Evolutionary conservation across 345 rosid species (phyloP), one percentile per base, ranked within the genome.

Genomic region (Rhizophora mangle): DNA sequence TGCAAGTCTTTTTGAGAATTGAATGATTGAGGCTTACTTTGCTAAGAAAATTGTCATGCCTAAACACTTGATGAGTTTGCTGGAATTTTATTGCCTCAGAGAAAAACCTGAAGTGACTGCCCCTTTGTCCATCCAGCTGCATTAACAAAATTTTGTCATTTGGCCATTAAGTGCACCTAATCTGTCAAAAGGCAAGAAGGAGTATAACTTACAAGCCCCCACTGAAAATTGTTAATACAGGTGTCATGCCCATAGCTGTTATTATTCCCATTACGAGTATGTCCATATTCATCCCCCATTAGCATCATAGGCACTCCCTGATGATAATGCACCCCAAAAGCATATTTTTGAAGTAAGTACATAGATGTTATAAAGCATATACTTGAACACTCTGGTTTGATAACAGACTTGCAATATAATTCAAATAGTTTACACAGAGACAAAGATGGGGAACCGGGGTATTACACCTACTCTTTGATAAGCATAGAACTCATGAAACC

Each of bases 251-350:
- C 99, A 59, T 91, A 91, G 77, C 96, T 89, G 74, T 89, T 95
- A 89, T 91, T 95, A 65, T 91, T 95, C 70, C 99, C 99, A 79
- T 83, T 79, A 30, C 96, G 88, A 0, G 97, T 86, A 75, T 95
- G 96, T 24, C 87, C 97, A 59, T 95, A 91, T 68, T 91, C 99
- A 70, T 91, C 98, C 64, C 98, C 97, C 98, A 94, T 94, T 49
- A 91, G 79, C 96, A 89, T 89, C 98, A 94, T 89, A 60, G 97
- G 97, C 54, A 81, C 80, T 71, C 98, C 97, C 97, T 91, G 84
- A 30, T 76, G 68, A 71, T 32, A 68, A 68, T 15, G 27, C 49
- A 70, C 67, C 62, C 20, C 59, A 27, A 2, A 51, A 11, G 51
- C 39, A 67, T 47, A 64, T n/a, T 4, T 34, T 6, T 51, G 43